phyloP scores from a whole-genome alignment of 2,329 filamentous ascomycete genomes.

The Aspergillus sp. region DNA sequence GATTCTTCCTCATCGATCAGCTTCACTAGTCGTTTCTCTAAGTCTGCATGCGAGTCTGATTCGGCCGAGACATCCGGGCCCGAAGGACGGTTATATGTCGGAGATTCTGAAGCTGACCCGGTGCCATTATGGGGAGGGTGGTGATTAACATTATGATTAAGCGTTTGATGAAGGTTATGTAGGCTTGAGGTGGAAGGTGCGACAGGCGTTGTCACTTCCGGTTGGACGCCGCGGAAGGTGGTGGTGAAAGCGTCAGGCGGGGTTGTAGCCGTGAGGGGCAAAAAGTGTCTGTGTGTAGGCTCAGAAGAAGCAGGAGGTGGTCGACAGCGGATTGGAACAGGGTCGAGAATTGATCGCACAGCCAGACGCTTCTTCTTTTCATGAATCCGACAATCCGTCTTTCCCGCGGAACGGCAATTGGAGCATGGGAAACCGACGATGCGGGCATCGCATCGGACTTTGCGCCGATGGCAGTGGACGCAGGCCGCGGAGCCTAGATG shows the following conservation, averaged over 20 bases:
- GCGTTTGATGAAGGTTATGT: slow-evolving; percentile 9
- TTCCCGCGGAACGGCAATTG: slow-evolving; percentile 49
- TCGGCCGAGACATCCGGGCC: slow-evolving; percentile 35
- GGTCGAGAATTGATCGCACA: slow-evolving; percentile 44
- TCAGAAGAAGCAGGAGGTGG: slow-evolving; percentile 34
- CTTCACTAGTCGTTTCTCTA: slow-evolving; percentile 52
- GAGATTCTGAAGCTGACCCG: slow-evolving; percentile 21
- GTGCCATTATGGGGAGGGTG: slow-evolving; percentile 20
- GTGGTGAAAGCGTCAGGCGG: slow-evolving; percentile 31
- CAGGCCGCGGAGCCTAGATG: slow-evolving; percentile 47
- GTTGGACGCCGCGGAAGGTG: slow-evolving; percentile 25
- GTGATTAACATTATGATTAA: slow-evolving; percentile 7
- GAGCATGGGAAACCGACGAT: slow-evolving; percentile 51
- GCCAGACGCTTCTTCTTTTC: slow-evolving; percentile 53
- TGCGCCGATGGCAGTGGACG: slow-evolving; percentile 53
- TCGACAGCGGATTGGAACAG: slow-evolving; percentile 50
- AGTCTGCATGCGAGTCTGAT: slow-evolving; percentile 44
- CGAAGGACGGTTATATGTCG: slow-evolving; percentile 27
- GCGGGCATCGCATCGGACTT: slow-evolving; percentile 55
- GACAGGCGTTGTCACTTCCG: slow-evolving; percentile 21
- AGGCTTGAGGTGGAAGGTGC: slow-evolving; percentile 15
- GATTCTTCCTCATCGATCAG: slow-evolving; percentile 53
- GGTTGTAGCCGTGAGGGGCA: slow-evolving; percentile 22
- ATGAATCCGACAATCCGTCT: slow-evolving; percentile 49
- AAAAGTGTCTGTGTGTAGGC: slow-evolving; percentile 20